Evolutionary conservation across 257 asterid genomes (phyloP), one percentile per base, ranked within the genome.

Genomic region (Hygrophila difformis): DNA sequence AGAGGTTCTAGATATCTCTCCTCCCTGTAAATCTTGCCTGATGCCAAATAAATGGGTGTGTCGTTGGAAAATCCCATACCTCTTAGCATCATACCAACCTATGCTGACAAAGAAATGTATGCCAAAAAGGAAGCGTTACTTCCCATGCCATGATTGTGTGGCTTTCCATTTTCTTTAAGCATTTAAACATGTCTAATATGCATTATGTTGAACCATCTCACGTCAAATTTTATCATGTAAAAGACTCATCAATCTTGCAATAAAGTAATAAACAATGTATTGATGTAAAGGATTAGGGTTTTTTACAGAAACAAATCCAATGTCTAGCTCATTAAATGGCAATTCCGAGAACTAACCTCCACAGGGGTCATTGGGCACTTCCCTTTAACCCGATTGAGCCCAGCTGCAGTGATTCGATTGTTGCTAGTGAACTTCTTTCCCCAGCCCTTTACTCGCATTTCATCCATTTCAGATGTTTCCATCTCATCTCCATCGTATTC

Each of bases 71-170:
- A 82, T 69, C 96, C 96, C 96, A 86, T 86, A 61, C 94, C 96
- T 73, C 93, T 75, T 42, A 86, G 74, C 96, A 82, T 79, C 93
- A 86, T 73, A 20, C 96, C 96, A 54, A 82, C 94, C 96, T 86
- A 77, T 86, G 84, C 87, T 86, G 87, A 74, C 86, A 70, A 68
- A 71, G 65, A 79, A 79, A 65, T 61, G 59, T 58, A 63, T 18
- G 38, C 59, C 52, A 29, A 64, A 55, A 56, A 28, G 60, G 55
- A 55, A 67, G 50, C 56, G 55, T 72, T 60, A 66, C 57, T 59
- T 43, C 53, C 48, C 45, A 60, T 41, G 55, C 45, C 55, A 41
- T 47, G 52, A 37, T 34, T 44, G 18, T 42, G 36, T 18, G 16
- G 34, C 31, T 15, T 24, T 18, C 26, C 10, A 33, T 15, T 31